Evolutionary conservation across 495 filamentous ascomycete genomes (phyloP).

Genomic region (Talaromyces borbonicus): DNA sequence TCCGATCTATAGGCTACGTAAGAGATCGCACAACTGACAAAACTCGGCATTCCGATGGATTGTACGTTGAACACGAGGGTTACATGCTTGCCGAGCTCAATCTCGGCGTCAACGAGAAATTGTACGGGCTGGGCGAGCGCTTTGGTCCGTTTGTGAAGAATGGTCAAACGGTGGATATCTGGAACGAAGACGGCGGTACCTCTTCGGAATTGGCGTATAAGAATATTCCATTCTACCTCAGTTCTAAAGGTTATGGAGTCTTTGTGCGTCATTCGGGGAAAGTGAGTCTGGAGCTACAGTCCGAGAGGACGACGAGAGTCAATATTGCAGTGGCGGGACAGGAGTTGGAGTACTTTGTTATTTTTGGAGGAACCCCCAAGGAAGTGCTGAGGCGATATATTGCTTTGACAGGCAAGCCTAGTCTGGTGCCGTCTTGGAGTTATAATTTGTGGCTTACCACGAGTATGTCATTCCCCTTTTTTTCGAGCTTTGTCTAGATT

Average conservation of each 20-base stretch:
- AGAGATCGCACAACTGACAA: slow-evolving; percentile 41
- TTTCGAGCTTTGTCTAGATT: too few relatives aligned
- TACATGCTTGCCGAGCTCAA: slow-evolving; percentile 56
- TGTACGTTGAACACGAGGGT: slow-evolving; percentile 45
- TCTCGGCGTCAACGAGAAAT: slow-evolving; percentile 53
- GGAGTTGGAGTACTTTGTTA: slow-evolving; percentile 49
- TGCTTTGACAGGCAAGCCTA: slow-evolving; percentile 49
- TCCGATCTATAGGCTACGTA: slow-evolving; percentile 48
- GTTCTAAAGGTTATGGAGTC: slow-evolving; percentile 58
- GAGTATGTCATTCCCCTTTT: too few relatives aligned
- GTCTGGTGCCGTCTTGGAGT: slow-evolving; percentile 55
- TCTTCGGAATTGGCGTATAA: slow-evolving; percentile 64
- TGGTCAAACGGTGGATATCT: slow-evolving; percentile 55
- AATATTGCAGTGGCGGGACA: slow-evolving; percentile 55
- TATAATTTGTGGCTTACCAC: slow-evolving; percentile 65
- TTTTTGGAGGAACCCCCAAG: slow-evolving; percentile 58
- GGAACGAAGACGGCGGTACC: slow-evolving; percentile 67
- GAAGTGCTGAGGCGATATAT: slow-evolving; percentile 56
- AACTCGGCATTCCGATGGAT: slow-evolving; percentile 38
- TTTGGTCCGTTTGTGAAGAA: slow-evolving; percentile 65
- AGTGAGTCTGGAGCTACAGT: slow-evolving; percentile 57
- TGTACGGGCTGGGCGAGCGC: slow-evolving; percentile 61
- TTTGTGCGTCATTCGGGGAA: slow-evolving; percentile 54
- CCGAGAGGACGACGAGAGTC: slow-evolving; percentile 53
- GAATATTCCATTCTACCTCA: slow-evolving; percentile 63